Evolutionary conservation across 257 asterid species (phyloP).

Genomic region (Solanum dulcamara): DNA sequence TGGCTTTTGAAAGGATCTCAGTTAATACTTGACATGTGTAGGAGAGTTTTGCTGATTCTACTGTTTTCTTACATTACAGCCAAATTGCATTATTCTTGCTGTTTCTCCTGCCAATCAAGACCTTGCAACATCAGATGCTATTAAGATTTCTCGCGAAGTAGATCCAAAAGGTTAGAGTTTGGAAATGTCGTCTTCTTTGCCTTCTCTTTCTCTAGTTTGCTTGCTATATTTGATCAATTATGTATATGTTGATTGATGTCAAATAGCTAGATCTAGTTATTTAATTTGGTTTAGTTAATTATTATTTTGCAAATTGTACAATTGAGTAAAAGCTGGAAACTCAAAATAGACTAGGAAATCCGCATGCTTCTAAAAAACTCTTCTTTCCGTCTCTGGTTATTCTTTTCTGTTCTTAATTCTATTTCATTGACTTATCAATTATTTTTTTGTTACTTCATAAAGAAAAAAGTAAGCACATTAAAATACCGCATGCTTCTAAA

Average conservation of each 20-base stretch:
- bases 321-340: not conserved
- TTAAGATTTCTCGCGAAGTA: constrained; percentile 21
- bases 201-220: not conserved
- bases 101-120: constrained; percentile 25
- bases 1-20: not conserved
- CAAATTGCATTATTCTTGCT: constrained; percentile 19
- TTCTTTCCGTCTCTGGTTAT: too few relatives aligned
- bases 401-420: too few relatives aligned
- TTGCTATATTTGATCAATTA: not conserved
- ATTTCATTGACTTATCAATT: too few relatives aligned
- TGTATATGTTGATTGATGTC: not conserved
- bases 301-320: not conserved
- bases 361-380: too few relatives aligned
- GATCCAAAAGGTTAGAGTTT: constrained; percentile 15
- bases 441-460: too few relatives aligned
- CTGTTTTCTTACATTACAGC: constrained; percentile 5
- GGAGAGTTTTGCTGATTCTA: not conserved
- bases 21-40: not conserved
- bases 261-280: not conserved
- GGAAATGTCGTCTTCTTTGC: not conserved
- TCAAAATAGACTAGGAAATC: not conserved
- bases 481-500: too few relatives aligned
- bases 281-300: not conserved
- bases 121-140: constrained; percentile 23
- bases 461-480: too few relatives aligned